These are phyloP conservation scores for Pseudogymnoascus sp. DNA, from an alignment of 2,329 filamentous ascomycete species.

Conservation along the genomic window DNA sequence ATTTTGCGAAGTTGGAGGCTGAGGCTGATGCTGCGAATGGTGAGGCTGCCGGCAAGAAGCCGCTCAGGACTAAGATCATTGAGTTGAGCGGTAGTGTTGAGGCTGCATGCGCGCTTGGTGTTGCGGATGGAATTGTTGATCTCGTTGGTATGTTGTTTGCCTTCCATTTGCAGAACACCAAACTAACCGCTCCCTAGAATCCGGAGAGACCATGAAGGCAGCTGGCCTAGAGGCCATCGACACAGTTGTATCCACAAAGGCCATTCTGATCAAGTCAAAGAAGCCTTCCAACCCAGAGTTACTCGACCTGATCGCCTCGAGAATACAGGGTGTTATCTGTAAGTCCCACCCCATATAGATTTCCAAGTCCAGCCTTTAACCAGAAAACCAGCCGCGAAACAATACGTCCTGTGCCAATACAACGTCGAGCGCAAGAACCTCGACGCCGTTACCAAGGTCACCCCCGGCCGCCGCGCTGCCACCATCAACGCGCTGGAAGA, in stretches of 20 bases:
- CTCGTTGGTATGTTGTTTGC: conserved; percentile 65
- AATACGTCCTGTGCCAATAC: conserved; percentile 92
- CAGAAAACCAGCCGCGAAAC: conserved; percentile 59
- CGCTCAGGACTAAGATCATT: conserved; percentile 78
- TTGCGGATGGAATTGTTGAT: conserved; percentile 95
- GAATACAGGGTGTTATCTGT: conserved; percentile 90
- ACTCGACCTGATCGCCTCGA: conserved; percentile 73
- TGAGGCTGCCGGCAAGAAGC: conserved; percentile 35
- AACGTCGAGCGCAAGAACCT: conserved; percentile 73
- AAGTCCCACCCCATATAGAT: conserved; percentile 23
- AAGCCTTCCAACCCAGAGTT: conserved; percentile 70
- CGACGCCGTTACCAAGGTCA: conserved; percentile 61
- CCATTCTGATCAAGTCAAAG: conserved; percentile 87
- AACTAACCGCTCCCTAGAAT: conserved; percentile 51
- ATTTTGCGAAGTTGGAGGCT: conserved; percentile 72
- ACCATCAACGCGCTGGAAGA: conserved; percentile 86
- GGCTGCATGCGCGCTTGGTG: conserved; percentile 88
- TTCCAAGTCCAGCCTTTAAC: conserved; percentile 14
- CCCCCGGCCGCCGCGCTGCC: conserved; percentile 86
- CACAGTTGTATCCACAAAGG: conserved; percentile 80
- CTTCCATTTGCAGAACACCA: background rate
- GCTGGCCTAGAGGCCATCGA: conserved; percentile 90
- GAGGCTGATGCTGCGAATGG: conserved; percentile 31
- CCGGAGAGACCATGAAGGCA: conserved; percentile 95
- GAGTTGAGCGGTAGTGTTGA: conserved; percentile 96